Conservation (phyloP, 148 eudicot genomes). For the Rhododendron ovatum region DNA sequence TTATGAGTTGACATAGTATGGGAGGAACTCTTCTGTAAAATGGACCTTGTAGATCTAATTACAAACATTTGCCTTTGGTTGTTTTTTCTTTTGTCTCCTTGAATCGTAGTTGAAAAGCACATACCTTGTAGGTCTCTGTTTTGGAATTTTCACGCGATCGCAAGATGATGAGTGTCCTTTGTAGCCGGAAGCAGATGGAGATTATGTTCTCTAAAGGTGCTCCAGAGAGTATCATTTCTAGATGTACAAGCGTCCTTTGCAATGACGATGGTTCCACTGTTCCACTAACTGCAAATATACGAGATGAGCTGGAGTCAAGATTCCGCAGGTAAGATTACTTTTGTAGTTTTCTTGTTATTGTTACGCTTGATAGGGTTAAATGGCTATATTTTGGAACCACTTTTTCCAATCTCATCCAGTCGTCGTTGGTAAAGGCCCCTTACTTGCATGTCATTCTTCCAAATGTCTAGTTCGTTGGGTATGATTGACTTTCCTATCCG, state of each 20-base stretch:
- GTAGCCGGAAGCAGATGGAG: conserved; percentile 84
- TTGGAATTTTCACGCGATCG: conserved; percentile 99
- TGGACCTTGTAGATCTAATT: background rate
- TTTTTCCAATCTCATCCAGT: background rate
- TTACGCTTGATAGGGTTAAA: background rate
- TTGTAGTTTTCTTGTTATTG: background rate
- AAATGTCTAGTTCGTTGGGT: background rate
- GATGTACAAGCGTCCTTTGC: conserved; percentile 82
- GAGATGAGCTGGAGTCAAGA: conserved; percentile 74
- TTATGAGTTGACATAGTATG: background rate
- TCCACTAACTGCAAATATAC: conserved; percentile 65
- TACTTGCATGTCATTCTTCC: background rate
- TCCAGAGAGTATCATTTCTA: conserved; percentile 88
- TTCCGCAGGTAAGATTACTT: conserved; percentile 58
- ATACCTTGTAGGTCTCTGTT: conserved; percentile 58
- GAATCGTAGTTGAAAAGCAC: conserved; percentile 11
- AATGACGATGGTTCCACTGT: conserved; percentile 82
- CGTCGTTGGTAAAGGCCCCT: background rate
- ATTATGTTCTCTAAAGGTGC: conserved; percentile 97
- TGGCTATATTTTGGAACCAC: background rate
- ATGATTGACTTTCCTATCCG: background rate
- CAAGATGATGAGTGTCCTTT: conserved; percentile 99
- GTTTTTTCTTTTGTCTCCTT: background rate
- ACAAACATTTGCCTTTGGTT: background rate
- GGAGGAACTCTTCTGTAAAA: background rate